Base-by-base conservation (phyloP, 192 early-diverging fungal species). In the Rhizophagus prolifer region DNA sequence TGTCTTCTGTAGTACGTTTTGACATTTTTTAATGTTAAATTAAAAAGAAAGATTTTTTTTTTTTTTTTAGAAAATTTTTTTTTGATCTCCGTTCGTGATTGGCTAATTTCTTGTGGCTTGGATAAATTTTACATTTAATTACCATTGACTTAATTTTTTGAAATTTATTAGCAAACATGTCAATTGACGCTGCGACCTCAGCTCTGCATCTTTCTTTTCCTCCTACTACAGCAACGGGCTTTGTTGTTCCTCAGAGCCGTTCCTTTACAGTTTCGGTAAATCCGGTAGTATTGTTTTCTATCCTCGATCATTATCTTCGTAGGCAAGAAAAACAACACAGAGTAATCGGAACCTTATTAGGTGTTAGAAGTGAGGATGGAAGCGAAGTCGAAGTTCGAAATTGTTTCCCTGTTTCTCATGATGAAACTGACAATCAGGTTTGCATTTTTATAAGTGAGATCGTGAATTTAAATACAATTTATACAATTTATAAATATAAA, bases 281-380 rank as follows among this genome's bases (percentile, higher is more conserved):
- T 67, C 96, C 96, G 36, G 86, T 96, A 28, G 95, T 96, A 16
- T 86, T 97, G 54, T 94, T 99, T 80, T 90, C 94, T 41, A 92
- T 98, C 68, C 90, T 99, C 21, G 95, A 97, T 86, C 96, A 98
- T 84, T 95, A 85, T 80, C 81, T 95, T 76, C 92, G 96, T 58
- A 91, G 94, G 71, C 91, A 94, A 79, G 92, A 94, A 75, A 87
- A 87, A 76, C 92, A 95, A 79, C 85, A 88, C 75, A 84, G 93
- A 70, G 95, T 96, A 25, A 93, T 97, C 67, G 97, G 97, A 64
- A 95, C 94, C 23, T 88, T 99, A 9, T 83, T 99, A 54, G 97
- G 97, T 76, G 89, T 90, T 64, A 89, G 93, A 69, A 94, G 92
- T 81, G 93, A 95, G 67, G 94, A 96, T 82, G 94, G 95, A 36